These are phyloP conservation scores for Chenopodium berlandieri DNA, from an alignment of 148 eudicot species.

Conservation along the genomic window DNA sequence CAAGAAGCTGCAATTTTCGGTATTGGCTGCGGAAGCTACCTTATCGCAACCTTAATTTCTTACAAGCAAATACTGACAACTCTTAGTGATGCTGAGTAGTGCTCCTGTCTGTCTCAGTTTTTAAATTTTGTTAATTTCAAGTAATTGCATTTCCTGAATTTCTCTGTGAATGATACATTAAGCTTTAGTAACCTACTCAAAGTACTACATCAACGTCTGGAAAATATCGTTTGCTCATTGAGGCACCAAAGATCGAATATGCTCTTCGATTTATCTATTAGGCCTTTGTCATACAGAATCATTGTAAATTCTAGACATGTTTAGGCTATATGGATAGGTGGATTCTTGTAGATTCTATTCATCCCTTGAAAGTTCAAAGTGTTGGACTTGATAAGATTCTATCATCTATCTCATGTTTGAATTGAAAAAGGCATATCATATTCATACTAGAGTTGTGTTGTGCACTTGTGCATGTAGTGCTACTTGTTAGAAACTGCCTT, in stretches of 20 bases:
- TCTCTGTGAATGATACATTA: too few species aligned
- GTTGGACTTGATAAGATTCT: background rate
- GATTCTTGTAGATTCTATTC: background rate
- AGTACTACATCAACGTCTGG: too few species aligned
- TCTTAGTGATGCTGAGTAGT: too few species aligned
- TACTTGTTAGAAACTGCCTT: background rate
- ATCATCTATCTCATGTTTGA: background rate
- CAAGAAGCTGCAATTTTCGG: too few species aligned
- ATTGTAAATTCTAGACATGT: too few species aligned
- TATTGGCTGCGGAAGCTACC: too few species aligned
- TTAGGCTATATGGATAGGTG: background rate
- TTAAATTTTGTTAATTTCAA: too few species aligned
- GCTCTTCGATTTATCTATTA: background rate
- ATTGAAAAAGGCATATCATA: background rate
- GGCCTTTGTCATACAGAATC: background rate
- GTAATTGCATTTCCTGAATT: too few species aligned
- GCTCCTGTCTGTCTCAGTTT: too few species aligned
- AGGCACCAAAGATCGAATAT: background rate
- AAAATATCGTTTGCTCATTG: background rate
- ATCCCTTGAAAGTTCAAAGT: background rate
- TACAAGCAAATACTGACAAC: too few species aligned
- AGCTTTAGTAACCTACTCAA: too few species aligned
- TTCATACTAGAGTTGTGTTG: background rate
- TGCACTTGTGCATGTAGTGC: background rate
- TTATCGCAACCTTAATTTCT: too few species aligned